A percentile compares a stretch with the other conserved stretches of the same genome.
Conservation (phyloP, 139 green algal genomes). For the Chlamydomonas applanata region DNA sequence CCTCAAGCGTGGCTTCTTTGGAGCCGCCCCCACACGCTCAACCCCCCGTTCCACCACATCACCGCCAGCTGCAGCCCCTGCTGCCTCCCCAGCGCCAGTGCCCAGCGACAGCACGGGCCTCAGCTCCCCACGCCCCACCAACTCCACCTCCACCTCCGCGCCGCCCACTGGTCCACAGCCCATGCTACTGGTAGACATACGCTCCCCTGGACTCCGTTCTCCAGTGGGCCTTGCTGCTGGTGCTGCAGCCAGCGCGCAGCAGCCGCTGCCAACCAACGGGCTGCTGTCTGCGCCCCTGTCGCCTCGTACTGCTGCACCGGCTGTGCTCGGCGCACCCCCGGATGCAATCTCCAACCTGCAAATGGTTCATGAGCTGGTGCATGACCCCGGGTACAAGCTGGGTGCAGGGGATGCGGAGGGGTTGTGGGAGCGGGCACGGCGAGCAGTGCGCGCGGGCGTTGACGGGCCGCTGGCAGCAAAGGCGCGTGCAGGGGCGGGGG, state of each 20-base stretch:
- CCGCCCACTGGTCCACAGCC: too few relatives aligned
- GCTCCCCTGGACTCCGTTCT: neutral
- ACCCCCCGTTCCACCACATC: neutral
- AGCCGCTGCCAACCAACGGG: too few relatives aligned
- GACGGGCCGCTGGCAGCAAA: neutral
- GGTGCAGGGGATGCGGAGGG: conserved; percentile 52
- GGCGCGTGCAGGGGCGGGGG: neutral
- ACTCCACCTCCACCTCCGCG: too few relatives aligned
- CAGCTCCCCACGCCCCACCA: too few relatives aligned
- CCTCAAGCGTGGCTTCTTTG: conserved; percentile 17
- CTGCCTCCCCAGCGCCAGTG: too few relatives aligned
- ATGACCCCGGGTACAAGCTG: conserved; percentile 58
- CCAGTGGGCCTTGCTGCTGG: neutral
- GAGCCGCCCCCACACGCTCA: too few relatives aligned
- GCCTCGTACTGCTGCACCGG: neutral
- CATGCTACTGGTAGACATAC: conserved; percentile 1
- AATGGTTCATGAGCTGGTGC: conserved; percentile 60
- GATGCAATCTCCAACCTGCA: conserved; percentile 14
- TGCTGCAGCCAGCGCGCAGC: neutral
- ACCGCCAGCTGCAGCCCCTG: neutral
- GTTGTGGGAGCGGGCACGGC: conserved; percentile 36
- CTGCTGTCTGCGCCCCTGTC: too few relatives aligned
- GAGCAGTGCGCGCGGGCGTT: too few relatives aligned
- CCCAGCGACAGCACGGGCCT: too few relatives aligned
- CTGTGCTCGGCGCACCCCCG: neutral